phyloP scores from a whole-genome alignment of 2,329 filamentous ascomycete species.

The Mariannaea sp. region DNA sequence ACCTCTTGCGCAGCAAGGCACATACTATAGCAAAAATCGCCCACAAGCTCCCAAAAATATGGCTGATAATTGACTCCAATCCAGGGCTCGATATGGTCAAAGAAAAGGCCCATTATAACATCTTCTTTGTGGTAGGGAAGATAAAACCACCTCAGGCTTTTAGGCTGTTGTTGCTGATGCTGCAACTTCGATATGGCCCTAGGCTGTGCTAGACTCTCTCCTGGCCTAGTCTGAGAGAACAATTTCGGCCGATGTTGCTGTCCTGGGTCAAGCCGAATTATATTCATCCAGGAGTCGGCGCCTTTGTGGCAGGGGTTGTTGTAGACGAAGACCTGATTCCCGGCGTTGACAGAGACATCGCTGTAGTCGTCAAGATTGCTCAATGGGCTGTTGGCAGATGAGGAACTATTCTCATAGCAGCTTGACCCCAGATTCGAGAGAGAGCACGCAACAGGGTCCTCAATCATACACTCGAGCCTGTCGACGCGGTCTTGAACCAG shows the following conservation, averaged over 20 bases:
- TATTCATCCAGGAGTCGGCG: conserved; percentile 21
- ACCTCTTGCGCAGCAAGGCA: conserved; percentile 16
- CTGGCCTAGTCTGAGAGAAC: conserved; percentile 3
- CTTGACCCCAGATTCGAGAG: conserved; percentile 13
- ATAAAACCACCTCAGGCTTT: conserved; percentile 17
- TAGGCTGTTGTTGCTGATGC: too few species aligned
- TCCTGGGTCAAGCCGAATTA: conserved; percentile 17
- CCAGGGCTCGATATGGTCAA: conserved; percentile 24
- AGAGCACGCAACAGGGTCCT: conserved; percentile 21
- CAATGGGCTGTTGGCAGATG: conserved; percentile 20
- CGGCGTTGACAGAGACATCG: conserved; percentile 16
- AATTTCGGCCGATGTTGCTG: conserved; percentile 18
- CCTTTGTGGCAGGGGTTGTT: conserved; percentile 18
- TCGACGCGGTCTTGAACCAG: conserved; percentile 27
- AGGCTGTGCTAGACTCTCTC: conserved; percentile 7
- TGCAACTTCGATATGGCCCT: too few species aligned
- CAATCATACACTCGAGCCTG: conserved; percentile 24
- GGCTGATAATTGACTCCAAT: conserved; percentile 20
- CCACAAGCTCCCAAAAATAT: conserved; percentile 23
- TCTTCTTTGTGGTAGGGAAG: conserved; percentile 20
- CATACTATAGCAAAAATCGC: conserved; percentile 17
- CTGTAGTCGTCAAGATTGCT: conserved; percentile 22
- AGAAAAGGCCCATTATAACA: conserved; percentile 18
- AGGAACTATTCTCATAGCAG: conserved; percentile 15
- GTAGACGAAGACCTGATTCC: conserved; percentile 15